A percentile compares a stretch with the other conserved stretches of the same genome.
phyloP scores from a whole-genome alignment of 148 eudicot species.

The Amaranthus hypochondriacus region DNA sequence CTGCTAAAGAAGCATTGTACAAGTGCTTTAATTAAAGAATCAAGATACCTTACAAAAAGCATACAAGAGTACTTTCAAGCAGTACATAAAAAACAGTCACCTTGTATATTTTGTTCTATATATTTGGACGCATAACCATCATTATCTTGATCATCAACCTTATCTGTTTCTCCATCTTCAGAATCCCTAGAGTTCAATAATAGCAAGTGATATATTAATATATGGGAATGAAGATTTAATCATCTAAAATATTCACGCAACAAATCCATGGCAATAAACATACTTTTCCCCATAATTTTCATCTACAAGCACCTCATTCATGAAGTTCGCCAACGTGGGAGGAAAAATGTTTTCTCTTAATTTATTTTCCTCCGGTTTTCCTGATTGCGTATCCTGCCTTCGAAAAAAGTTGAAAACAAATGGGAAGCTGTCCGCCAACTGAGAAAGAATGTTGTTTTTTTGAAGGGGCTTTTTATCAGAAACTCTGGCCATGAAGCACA shows the following conservation, averaged over 20 bases:
- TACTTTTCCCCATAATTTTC: slow-evolving; percentile 26
- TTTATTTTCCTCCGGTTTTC: slow-evolving; percentile 19
- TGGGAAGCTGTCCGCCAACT: slow-evolving; percentile 66
- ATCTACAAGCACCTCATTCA: slow-evolving; percentile 27
- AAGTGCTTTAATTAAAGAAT: background rate
- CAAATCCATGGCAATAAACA: slow-evolving; percentile 31
- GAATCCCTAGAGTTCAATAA: slow-evolving; percentile 26
- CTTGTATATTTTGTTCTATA: slow-evolving; percentile 36
- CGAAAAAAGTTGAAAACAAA: slow-evolving; percentile 55
- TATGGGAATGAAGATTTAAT: background rate
- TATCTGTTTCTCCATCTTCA: slow-evolving; percentile 29
- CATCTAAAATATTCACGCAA: background rate
- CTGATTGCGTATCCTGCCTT: slow-evolving; percentile 31
- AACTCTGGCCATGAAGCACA: slow-evolving; percentile 33
- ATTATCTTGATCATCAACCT: slow-evolving; percentile 29
- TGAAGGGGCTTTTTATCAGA: slow-evolving; percentile 35
- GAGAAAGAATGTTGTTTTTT: slow-evolving; percentile 60
- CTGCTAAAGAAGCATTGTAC: slow-evolving; percentile 27
- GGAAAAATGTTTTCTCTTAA: slow-evolving; percentile 28
- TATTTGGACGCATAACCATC: slow-evolving; percentile 24
- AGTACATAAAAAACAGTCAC: slow-evolving; percentile 23
- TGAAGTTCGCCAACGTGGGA: slow-evolving; percentile 23
- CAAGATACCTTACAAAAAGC: background rate
- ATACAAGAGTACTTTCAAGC: background rate
- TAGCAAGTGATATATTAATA: background rate